A percentile compares a stretch with the other conserved stretches of the same genome.
phyloP scores from a whole-genome alignment of 768 basidiomycete genomes.

The Rhizopogon rudus region DNA sequence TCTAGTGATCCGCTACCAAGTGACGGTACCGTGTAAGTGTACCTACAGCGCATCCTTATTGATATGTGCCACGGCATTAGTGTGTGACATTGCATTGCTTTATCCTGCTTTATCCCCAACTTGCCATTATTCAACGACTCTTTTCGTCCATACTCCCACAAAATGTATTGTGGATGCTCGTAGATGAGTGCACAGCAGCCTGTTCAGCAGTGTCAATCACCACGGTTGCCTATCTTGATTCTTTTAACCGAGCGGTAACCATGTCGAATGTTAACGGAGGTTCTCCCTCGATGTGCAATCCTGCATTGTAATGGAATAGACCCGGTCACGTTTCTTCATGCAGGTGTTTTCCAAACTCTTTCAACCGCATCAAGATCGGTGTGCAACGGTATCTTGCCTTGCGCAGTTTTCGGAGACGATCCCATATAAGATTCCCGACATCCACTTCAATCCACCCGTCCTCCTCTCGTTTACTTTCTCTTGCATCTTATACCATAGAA shows the following conservation, averaged over 20 bases:
- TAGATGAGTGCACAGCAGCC: slow-evolving; percentile 28
- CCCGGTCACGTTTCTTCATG: slow-evolving; percentile 23
- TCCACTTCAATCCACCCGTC: background rate
- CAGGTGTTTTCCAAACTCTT: slow-evolving; percentile 10
- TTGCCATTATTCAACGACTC: slow-evolving; percentile 6
- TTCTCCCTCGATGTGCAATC: slow-evolving; percentile 11
- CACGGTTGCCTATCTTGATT: slow-evolving; percentile 19
- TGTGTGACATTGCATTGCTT: slow-evolving; percentile 17
- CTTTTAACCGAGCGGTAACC: slow-evolving; percentile 24
- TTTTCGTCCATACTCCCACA: slow-evolving; percentile 9
- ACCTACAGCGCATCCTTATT: slow-evolving; percentile 6
- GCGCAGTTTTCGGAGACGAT: background rate
- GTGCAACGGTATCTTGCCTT: slow-evolving; percentile 15
- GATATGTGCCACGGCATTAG: slow-evolving; percentile 8
- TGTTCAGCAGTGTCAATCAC: slow-evolving; percentile 25
- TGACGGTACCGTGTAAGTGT: background rate
- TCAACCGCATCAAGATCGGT: slow-evolving; percentile 19
- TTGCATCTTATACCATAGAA: slow-evolving; percentile 21
- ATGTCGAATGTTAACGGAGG: slow-evolving; percentile 13
- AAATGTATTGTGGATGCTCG: slow-evolving; percentile 19
- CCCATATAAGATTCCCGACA: slow-evolving; percentile 4
- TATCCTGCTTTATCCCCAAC: slow-evolving; percentile 10
- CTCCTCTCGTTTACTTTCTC: slow-evolving; percentile 10
- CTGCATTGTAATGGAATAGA: slow-evolving; percentile 18
- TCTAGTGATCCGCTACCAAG: slow-evolving; percentile 22